Evolutionary conservation across 148 eudicot genomes (phyloP).

Genomic region (Fagopyrum homotropicum): DNA sequence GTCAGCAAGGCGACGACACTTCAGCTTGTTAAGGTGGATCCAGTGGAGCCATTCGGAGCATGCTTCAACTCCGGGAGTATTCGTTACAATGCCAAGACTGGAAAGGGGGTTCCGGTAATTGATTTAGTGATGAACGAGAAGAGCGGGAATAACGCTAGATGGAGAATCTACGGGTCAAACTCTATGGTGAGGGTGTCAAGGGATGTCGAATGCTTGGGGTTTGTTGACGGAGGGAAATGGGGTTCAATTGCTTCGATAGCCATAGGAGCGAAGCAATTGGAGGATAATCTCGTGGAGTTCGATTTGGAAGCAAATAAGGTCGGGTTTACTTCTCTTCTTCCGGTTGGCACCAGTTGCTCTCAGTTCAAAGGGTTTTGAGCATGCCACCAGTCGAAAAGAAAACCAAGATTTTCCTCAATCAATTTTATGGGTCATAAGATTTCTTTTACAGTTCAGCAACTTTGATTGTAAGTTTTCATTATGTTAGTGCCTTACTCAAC

Average conservation of each 20-base stretch:
- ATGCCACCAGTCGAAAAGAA: background rate
- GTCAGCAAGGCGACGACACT: constrained; percentile 19
- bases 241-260: constrained; percentile 9
- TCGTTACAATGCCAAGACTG: constrained; percentile 12
- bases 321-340: constrained; percentile 33
- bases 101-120: constrained; percentile 23
- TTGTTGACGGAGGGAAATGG: constrained; percentile 13
- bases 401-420: background rate
- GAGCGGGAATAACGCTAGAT: constrained; percentile 20
- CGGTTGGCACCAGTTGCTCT: constrained; percentile 24
- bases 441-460: background rate
- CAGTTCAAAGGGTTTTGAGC: constrained; percentile 10
- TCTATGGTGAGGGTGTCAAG: constrained; percentile 34
- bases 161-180: constrained; percentile 43
- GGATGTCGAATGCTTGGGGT: constrained; percentile 33
- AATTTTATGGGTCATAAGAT: background rate
- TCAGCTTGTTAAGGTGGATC: constrained; percentile 19
- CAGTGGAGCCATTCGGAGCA: constrained; percentile 27
- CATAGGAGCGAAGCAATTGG: constrained; percentile 44
- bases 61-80: constrained; percentile 31
- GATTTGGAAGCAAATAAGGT: constrained; percentile 35
- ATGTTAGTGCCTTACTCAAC: background rate
- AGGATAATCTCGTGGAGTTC: constrained; percentile 44
- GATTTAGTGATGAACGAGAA: constrained; percentile 26
- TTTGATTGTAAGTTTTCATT: background rate